These are phyloP conservation scores for Grosmannia clavigera DNA, from an alignment of 2,329 filamentous ascomycete genomes.

Conservation along the genomic window DNA sequence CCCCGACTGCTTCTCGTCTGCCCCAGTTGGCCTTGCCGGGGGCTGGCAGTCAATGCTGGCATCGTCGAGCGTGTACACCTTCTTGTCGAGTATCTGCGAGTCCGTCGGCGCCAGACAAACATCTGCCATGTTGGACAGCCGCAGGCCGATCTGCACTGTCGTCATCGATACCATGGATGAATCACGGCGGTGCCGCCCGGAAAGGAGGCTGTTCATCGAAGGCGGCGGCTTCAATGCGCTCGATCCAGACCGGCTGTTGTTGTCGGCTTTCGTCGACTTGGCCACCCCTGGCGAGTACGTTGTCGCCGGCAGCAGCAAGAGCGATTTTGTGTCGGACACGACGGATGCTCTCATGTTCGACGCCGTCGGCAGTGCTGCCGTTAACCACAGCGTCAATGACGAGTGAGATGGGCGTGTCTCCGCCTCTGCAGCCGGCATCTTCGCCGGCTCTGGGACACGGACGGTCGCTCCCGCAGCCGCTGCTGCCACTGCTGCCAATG, in stretches of 20 bases:
- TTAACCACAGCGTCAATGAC: background rate
- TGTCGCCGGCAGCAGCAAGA: slow-evolving; percentile 32
- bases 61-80: slow-evolving; percentile 24
- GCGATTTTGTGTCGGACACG: slow-evolving; percentile 23
- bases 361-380: background rate
- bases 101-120: slow-evolving; percentile 33
- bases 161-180: slow-evolving; percentile 53
- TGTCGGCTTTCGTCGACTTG: background rate
- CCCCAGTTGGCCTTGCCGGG: too few relatives aligned
- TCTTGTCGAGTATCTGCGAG: slow-evolving; percentile 19
- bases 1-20: background rate
- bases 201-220: slow-evolving; percentile 27
- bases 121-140: slow-evolving; percentile 48
- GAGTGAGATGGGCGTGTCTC: background rate
- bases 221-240: slow-evolving; percentile 30
- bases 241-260: slow-evolving; percentile 9
- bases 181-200: slow-evolving; percentile 37
- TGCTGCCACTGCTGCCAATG: background rate
- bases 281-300: slow-evolving; percentile 26
- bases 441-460: background rate
- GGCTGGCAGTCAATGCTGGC: slow-evolving; percentile 1
- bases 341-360: slow-evolving; percentile 24
- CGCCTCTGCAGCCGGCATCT: background rate
- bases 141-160: slow-evolving; percentile 59
- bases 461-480: background rate